A percentile compares a stretch with the other conserved stretches of the same genome.
phyloP scores from a whole-genome alignment of 495 filamentous ascomycete genomes.

The Penicillium samsonianum region DNA sequence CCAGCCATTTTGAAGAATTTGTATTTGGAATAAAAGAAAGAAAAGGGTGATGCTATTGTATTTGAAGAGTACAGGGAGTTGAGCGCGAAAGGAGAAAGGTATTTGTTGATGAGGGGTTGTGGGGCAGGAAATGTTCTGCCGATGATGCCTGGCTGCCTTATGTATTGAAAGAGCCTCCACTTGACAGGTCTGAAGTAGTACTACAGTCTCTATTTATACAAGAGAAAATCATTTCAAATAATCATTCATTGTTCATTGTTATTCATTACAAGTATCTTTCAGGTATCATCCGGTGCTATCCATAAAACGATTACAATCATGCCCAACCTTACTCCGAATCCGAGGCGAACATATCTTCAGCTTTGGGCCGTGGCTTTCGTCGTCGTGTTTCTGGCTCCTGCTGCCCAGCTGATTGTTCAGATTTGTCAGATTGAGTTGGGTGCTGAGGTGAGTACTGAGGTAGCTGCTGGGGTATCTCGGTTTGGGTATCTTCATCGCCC shows the following conservation, averaged over 20 bases:
- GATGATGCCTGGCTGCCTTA: constrained; percentile 27
- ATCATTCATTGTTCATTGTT: constrained; percentile 6
- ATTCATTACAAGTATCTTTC: constrained; percentile 7
- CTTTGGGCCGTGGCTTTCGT: constrained; percentile 68
- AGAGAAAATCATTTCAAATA: not conserved
- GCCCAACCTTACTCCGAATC: constrained; percentile 43
- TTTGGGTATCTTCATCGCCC: constrained; percentile 8
- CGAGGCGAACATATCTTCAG: constrained; percentile 92
- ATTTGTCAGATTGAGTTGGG: constrained; percentile 21
- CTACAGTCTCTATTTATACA: not conserved
- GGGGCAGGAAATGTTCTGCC: constrained; percentile 35
- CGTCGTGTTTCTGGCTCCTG: constrained; percentile 27
- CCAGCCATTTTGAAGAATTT: constrained; percentile 42
- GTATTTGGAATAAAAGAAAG: not conserved
- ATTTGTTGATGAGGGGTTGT: constrained; percentile 39
- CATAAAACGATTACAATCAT: constrained; percentile 23
- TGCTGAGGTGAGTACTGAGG: constrained; percentile 20
- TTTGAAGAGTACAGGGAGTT: constrained; percentile 14
- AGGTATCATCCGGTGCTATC: not conserved
- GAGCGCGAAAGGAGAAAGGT: constrained; percentile 20
- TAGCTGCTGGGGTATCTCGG: constrained; percentile 22
- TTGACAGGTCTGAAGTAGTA: not conserved
- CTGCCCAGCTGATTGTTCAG: constrained; percentile 12
- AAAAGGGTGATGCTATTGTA: constrained; percentile 13
- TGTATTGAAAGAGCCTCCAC: constrained; percentile 6